These are phyloP conservation scores for Penicillium sp. DNA, from an alignment of 2,329 filamentous ascomycete species.

Conservation along the genomic window DNA sequence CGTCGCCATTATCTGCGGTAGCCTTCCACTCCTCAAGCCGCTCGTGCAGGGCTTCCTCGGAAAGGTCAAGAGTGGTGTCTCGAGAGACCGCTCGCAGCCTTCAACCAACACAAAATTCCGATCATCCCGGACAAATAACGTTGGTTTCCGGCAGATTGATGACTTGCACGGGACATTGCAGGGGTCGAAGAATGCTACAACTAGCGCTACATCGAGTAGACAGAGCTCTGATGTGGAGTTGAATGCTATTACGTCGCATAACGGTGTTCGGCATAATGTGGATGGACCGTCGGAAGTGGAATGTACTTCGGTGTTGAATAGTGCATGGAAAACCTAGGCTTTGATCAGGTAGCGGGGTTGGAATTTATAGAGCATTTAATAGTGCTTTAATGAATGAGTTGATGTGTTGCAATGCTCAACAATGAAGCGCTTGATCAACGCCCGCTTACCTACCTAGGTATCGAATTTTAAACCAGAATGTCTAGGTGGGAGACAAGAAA, in stretches of 20 bases:
- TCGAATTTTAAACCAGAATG: too few relatives aligned
- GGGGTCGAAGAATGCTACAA: background rate
- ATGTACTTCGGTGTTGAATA: background rate
- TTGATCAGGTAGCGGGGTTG: too few relatives aligned
- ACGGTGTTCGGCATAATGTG: background rate
- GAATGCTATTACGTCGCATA: background rate
- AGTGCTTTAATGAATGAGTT: too few relatives aligned
- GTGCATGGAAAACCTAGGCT: background rate
- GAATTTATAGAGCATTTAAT: too few relatives aligned
- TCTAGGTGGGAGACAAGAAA: too few relatives aligned
- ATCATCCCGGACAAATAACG: background rate
- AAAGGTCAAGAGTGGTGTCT: background rate
- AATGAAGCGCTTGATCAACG: too few relatives aligned
- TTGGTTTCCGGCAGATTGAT: background rate
- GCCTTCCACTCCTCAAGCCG: slow-evolving; percentile 9
- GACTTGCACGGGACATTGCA: background rate
- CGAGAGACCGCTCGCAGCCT: background rate
- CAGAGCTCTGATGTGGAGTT: background rate
- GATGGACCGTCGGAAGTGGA: background rate
- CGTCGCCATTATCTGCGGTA: slow-evolving; percentile 14
- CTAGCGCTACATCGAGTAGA: background rate
- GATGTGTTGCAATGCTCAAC: background rate
- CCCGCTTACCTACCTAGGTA: too few relatives aligned
- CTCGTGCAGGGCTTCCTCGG: slow-evolving; percentile 2
- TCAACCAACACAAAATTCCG: background rate